Base-by-base conservation (phyloP, 345 rosid genomes). In the Eucalyptus polyanthemos region DNA sequence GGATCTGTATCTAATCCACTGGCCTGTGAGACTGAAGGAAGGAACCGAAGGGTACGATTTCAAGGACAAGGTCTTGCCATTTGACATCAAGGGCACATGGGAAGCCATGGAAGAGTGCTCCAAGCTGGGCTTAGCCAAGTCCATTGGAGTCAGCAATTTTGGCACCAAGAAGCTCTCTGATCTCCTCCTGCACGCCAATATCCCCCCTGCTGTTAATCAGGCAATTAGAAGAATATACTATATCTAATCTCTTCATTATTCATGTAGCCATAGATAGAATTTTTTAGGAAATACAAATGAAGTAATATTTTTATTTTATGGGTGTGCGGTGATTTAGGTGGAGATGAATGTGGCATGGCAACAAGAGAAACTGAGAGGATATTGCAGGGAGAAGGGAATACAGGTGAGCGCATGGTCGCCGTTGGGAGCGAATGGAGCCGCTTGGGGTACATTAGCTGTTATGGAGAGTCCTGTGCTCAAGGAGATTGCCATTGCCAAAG, bases 1-100 rank as follows among this genome's bases (percentile, higher is more conserved):
- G 51, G 94, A 94, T 69, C 92, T 91, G n/a, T 91, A 94, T 87
- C 90, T 93, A 13, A 90, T 94, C 50, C 94, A 93, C 86, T 92
- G 88, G 87, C 95, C 94, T 11, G 89, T 91, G 44, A 92, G 92
- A 44, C 44, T 93, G 88, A 91, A 86, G 65, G 44, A 80, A 24
- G 88, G 51, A 31, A 80, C 87, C 3, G n/a, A 69, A 34, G 80
- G 72, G 47, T 40, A 49, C 49, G 40, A 58, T 53, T 54, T 88
- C n/a, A 86, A 86, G 34, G 91, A 86, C 7, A 91, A 89, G 17
- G 16, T 92, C 4, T 50, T 90, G 80, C 89, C 90, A 29, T 88
- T 90, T 40, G 93, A 92, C 44, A 53, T 88, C 19, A 89, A 62
- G 14, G 88, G 89, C 22, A 83, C 88, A 37, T 92, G 92, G 93